Evolutionary conservation across 805 yeast genomes (phyloP).

Genomic region (Zygosaccharomyces bailii): DNA sequence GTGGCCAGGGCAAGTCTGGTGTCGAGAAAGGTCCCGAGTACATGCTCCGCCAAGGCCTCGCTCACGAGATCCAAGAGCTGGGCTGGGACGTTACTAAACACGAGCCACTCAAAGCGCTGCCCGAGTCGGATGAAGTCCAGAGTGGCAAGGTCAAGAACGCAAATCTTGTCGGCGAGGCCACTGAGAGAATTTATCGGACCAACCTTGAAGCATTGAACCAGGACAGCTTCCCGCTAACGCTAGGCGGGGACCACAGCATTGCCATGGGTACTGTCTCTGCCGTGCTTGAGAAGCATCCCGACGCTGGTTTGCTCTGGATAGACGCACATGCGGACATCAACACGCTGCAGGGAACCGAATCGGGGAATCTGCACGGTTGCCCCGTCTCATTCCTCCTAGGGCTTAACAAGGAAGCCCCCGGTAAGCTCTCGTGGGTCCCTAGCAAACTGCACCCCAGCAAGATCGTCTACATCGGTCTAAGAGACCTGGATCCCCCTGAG

Average conservation of each 20-base stretch:
- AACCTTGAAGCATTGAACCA: conserved; percentile 50
- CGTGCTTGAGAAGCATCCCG: conserved; percentile 71
- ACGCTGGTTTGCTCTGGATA: conserved; percentile 89
- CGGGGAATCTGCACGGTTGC: conserved; percentile 95
- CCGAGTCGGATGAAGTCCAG: conserved; percentile 50
- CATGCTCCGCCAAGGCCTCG: conserved; percentile 68
- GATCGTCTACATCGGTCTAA: conserved; percentile 87
- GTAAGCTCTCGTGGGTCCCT: conserved; percentile 79
- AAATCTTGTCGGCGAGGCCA: conserved; percentile 69
- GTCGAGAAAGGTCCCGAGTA: conserved; percentile 92
- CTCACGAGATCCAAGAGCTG: conserved; percentile 54
- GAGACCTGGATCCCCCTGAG: conserved; percentile 91
- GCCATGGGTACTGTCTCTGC: conserved; percentile 93
- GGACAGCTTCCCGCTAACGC: conserved; percentile 65
- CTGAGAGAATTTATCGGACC: conserved; percentile 57
- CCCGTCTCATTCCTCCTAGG: conserved; percentile 92
- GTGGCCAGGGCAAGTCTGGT: conserved; percentile 93
- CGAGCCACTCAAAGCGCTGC: conserved; percentile 50
- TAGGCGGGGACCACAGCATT: conserved; percentile 97
- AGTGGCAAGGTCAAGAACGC: conserved; percentile 65
- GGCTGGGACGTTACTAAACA: conserved; percentile 65
- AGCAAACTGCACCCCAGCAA: conserved; percentile 59
- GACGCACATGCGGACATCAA: conserved; percentile 98
- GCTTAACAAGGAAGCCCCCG: conserved; percentile 59
- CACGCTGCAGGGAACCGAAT: conserved; percentile 74